Evolutionary conservation across 495 filamentous ascomycete genomes (phyloP), one percentile per base, ranked within the genome.

Genomic region (Darksidea phi): DNA sequence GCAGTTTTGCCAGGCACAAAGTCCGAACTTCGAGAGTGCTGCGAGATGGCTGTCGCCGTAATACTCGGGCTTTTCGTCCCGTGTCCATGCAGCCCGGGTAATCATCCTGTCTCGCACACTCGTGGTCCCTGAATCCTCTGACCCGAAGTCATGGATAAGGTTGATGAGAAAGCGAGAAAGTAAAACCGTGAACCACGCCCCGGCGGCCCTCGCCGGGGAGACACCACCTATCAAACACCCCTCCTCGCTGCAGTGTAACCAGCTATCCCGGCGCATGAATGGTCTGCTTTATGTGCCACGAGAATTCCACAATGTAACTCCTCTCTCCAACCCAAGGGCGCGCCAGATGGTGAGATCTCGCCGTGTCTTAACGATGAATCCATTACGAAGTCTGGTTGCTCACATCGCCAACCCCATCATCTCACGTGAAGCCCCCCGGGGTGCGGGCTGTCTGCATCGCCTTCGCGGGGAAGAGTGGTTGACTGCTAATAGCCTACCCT

Each of bases 61-160:
- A 67, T 49, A 63, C 64, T 67, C 64, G 64, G 64, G 34, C 54
- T 63, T 67, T 63, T 67, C 55, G 43, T 63, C 47, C 59, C 59
- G 64, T 34, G 43, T 51, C 59, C 47, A 61, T 59, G 54, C 59
- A 24, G 23, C 48, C 49, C 58, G 43, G 53, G 48, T 54, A 51
- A 57, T 48, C 64, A 58, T 60, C 55, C 26, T 48, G 52, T 56
- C 59, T 48, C 46, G 32, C 34, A 6, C 43, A 11, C 53, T 63
- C 60, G 60, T 57, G 60, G 60, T 59, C 63, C 51, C 57, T 66
- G 56, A 56, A 51, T 49, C 48, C 56, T 62, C 48, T 50, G 55
- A 37, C 52, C 57, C 46, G 51, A 10, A 43, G 42, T 15, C 26
- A 45, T 45, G 52, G 51, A 46, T 56, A 61, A 57, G 57, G 48